phyloP scores from a whole-genome alignment of 805 yeast species.

The Candida broadrunensis region DNA sequence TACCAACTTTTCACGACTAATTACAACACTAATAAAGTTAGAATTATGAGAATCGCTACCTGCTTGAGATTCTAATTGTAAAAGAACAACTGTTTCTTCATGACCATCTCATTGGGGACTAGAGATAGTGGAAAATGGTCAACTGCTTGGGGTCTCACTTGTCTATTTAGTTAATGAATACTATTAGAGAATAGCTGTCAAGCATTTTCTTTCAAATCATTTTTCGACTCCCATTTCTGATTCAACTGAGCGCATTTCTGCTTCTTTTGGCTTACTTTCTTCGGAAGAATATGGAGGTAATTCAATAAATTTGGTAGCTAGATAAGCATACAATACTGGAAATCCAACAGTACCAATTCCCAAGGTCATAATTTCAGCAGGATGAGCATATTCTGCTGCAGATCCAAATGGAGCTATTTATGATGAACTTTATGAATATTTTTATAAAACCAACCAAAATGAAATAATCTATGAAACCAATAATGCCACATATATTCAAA shows the following conservation, averaged over 20 bases:
- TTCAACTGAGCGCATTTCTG: no score
- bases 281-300: slow-evolving; percentile 33
- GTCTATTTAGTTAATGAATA: no score
- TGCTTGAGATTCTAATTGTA: slow-evolving; percentile 38
- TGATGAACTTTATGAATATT: slow-evolving; percentile 97
- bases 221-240: no score
- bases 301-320: slow-evolving; percentile 52
- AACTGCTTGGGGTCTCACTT: slow-evolving; percentile 34
- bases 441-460: slow-evolving; percentile 85
- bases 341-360: slow-evolving; percentile 97
- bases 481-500: slow-evolving; percentile 96
- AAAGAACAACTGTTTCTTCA: slow-evolving; percentile 34
- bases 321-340: slow-evolving; percentile 79
- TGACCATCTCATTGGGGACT: slow-evolving; percentile 19
- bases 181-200: no score
- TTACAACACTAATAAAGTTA: slow-evolving; percentile 73
- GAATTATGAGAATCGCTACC: slow-evolving; percentile 18
- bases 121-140: slow-evolving; percentile 30
- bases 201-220: no score
- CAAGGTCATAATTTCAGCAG: slow-evolving; percentile 83
- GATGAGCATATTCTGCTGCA: slow-evolving; percentile 97
- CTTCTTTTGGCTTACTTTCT: no score
- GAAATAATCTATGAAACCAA: slow-evolving; percentile 90
- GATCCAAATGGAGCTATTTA: slow-evolving; percentile 97
- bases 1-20: slow-evolving; percentile 63